Percentiles rank a stretch among this genome's conserved stretches.
These are phyloP conservation scores for Phoma sp. DNA, from an alignment of 2,329 filamentous ascomycete species.

Conservation along the genomic window DNA sequence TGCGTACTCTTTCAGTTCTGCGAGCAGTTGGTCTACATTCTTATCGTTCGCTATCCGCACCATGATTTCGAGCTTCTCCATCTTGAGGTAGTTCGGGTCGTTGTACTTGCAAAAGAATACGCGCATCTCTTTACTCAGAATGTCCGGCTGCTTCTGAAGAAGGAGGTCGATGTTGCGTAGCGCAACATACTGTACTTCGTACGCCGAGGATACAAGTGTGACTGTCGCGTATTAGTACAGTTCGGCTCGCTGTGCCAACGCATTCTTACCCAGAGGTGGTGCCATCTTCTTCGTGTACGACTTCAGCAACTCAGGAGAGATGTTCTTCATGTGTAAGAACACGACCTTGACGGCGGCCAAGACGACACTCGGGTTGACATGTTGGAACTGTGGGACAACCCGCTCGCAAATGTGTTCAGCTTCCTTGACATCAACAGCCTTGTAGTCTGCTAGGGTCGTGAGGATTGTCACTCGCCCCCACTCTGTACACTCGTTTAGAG, in stretches of 20 bases:
- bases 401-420: slow-evolving; percentile 98
- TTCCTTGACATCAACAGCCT: slow-evolving; percentile 86
- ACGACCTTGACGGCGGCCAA: slow-evolving; percentile 97
- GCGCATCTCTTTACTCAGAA: slow-evolving; percentile 93
- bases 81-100: slow-evolving; percentile 95
- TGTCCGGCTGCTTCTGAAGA: slow-evolving; percentile 93
- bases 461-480: slow-evolving; percentile 97
- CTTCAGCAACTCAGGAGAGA: slow-evolving; percentile 77
- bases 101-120: slow-evolving; percentile 99
- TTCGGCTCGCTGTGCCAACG: not conserved
- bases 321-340: slow-evolving; percentile 90
- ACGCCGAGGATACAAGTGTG: slow-evolving; percentile 91
- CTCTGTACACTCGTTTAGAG: slow-evolving; percentile 96
- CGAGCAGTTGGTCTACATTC: slow-evolving; percentile 92
- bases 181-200: slow-evolving; percentile 97
- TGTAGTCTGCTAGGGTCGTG: slow-evolving; percentile 87
- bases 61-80: slow-evolving; percentile 99
- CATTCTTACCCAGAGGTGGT: slow-evolving; percentile 77
- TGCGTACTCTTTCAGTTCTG: slow-evolving; percentile 96
- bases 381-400: slow-evolving; percentile 95
- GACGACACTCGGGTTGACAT: slow-evolving; percentile 96
- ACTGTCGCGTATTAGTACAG: slow-evolving; percentile 62
- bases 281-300: slow-evolving; percentile 99
- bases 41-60: slow-evolving; percentile 97
- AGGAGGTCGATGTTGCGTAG: slow-evolving; percentile 94